Base-by-base conservation (phyloP, 352 stramenopile species). In the Globisporangium emineosum region DNA sequence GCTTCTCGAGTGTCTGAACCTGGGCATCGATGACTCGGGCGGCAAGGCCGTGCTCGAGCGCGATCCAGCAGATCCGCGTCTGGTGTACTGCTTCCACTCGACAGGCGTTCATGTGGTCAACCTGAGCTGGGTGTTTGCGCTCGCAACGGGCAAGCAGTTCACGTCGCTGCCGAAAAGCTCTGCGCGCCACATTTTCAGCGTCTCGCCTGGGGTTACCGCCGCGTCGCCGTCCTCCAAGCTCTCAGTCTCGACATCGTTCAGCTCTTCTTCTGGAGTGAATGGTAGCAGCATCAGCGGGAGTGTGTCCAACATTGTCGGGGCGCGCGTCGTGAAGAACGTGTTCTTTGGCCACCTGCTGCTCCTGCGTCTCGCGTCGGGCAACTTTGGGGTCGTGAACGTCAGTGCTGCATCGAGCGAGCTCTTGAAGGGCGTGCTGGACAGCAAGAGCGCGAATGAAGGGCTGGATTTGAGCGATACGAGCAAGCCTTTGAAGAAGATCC, bases 321-420 rank as follows among this genome's bases (percentile, higher is more conserved):
- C 73, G 9, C 78, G 79, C 23, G 75, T 90, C 25, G 64, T 89
- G 43, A 92, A 90, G 71, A 92, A 86, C 62, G 81, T 92, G 15
- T 76, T 87, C 68, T 83, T 90, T 53, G 86, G 86, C 1, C 83
- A 94, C 42, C 60, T 94, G 50, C 55, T 94, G 67, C 62, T 93
- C 8, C 72, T 91, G n/a, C 81, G 83, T 19, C 72, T 93, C 29
- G 80, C 81, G 40, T 89, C 77, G 1, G 86, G 83, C 13, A 78
- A 68, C 45, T 91, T 92, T 67, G 86, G 93, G 59, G 71, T 94
- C 37, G 77, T 94, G 23, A 93, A 93, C 59, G 75, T 94, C 37
- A 91, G 83, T 35, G 82, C 81, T 15, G 77, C 83, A 4, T 89
- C 83, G 2, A 89, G 78, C 17, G 81, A 92, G 52, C 56, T 92